Percentiles rank a stretch among this genome's conserved stretches.
These are phyloP conservation scores for Smittium mucronatum DNA, from an alignment of 371 early-diverging fungal genomes.

Conservation along the genomic window DNA sequence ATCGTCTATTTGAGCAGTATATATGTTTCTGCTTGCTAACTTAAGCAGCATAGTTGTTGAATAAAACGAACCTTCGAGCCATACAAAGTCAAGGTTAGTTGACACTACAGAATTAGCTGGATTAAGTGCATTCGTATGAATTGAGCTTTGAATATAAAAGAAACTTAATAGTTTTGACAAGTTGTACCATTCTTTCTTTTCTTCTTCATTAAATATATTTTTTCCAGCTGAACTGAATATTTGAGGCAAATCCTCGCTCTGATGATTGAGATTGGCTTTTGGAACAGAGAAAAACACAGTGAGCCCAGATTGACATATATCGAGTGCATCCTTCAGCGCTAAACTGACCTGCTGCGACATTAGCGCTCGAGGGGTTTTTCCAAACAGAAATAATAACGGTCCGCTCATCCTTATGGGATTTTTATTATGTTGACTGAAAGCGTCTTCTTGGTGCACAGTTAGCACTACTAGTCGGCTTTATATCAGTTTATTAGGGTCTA, in stretches of 20 bases:
- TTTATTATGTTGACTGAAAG: too few relatives aligned
- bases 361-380: neutral
- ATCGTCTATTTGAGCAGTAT: neutral
- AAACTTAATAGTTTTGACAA: neutral
- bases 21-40: neutral
- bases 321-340: neutral
- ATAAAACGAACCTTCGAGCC: neutral
- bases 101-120: neutral
- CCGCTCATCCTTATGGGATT: too few relatives aligned
- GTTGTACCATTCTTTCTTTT: neutral
- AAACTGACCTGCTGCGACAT: neutral
- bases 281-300: neutral
- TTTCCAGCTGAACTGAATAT: neutral
- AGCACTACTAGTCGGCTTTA: too few relatives aligned
- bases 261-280: neutral
- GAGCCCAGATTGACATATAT: neutral
- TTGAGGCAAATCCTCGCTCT: neutral
- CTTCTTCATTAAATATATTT: neutral
- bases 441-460: too few relatives aligned
- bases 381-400: neutral
- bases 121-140: neutral
- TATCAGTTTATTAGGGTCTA: too few relatives aligned
- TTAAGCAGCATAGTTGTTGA: neutral
- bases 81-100: neutral
- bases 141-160: neutral